Conservation (phyloP, 2,329 filamentous ascomycete genomes). For the Botrytis pseudocinerea region DNA sequence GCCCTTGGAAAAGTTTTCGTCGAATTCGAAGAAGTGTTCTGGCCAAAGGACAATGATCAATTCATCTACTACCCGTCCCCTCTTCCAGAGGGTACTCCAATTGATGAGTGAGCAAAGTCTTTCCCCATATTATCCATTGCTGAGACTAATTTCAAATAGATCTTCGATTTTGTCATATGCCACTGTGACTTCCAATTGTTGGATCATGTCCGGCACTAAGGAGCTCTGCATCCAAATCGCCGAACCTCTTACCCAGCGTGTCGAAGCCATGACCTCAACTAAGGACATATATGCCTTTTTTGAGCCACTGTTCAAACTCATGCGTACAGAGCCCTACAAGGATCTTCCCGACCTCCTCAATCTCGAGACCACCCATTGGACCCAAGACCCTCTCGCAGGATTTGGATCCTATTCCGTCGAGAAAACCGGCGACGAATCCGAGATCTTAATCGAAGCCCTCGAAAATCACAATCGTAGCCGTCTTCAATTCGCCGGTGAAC, state of each 20-base stretch:
- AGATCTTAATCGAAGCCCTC: slow-evolving; percentile 42
- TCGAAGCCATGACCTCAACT: slow-evolving; percentile 46
- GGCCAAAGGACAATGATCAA: slow-evolving; percentile 49
- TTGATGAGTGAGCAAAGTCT: slow-evolving; percentile 34
- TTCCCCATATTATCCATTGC: no score
- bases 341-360: slow-evolving; percentile 44
- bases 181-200: slow-evolving; percentile 47
- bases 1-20: slow-evolving; percentile 48
- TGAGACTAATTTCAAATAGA: not conserved
- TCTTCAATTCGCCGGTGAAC: slow-evolving; percentile 47
- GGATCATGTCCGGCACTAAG: slow-evolving; percentile 47
- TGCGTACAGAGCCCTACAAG: slow-evolving; percentile 48
- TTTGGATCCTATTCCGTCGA: slow-evolving; percentile 48
- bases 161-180: slow-evolving; percentile 46
- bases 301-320: slow-evolving; percentile 47
- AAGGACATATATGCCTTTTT: slow-evolving; percentile 45
- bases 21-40: slow-evolving; percentile 47
- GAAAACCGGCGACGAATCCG: slow-evolving; percentile 47
- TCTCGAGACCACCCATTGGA: slow-evolving; percentile 48
- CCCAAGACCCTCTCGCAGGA: slow-evolving; percentile 47
- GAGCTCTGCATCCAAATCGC: slow-evolving; percentile 48
- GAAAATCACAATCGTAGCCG: slow-evolving; percentile 42
- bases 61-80: slow-evolving; percentile 48
- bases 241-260: slow-evolving; percentile 47
- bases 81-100: slow-evolving; percentile 35